These are phyloP conservation scores for Eragrostis curvula DNA, from an alignment of 176 grass and related monocot species.

Conservation along the genomic window DNA sequence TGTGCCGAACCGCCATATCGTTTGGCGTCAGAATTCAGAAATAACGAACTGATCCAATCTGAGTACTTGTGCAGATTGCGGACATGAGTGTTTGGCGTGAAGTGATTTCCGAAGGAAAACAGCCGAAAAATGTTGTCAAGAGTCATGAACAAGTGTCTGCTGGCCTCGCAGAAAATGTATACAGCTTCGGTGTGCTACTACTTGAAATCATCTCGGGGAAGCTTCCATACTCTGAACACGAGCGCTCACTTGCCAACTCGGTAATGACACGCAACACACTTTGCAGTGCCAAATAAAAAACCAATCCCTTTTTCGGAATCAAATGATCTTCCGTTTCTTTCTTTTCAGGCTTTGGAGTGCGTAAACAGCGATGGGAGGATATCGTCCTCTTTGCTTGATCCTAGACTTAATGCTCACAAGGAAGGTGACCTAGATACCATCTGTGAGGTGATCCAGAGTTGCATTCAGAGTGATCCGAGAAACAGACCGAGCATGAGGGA, in stretches of 20 bases:
- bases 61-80: constrained; percentile 49
- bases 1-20: not conserved
- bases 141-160: constrained; percentile 35
- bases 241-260: constrained; percentile 49
- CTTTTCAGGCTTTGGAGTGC: constrained; percentile 61
- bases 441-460: constrained; percentile 60
- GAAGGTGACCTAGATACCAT: constrained; percentile 55
- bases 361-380: constrained; percentile 36
- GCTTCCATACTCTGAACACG: constrained; percentile 48
- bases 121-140: not conserved
- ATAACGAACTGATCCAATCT: not conserved
- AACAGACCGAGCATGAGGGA: constrained; percentile 69
- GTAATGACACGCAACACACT: constrained; percentile 30
- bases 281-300: not conserved
- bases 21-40: not conserved
- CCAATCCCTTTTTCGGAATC: not conserved
- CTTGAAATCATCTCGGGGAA: constrained; percentile 88
- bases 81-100: constrained; percentile 77
- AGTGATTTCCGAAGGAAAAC: constrained; percentile 46
- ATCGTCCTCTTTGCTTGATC: constrained; percentile 47
- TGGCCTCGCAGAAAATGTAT: constrained; percentile 59
- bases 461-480: constrained; percentile 60
- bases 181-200: constrained; percentile 69
- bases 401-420: constrained; percentile 50
- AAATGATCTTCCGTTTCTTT: not conserved